Conservation (phyloP, 108 stramenopile genomes). For the Fragilaria crotonensis region DNA sequence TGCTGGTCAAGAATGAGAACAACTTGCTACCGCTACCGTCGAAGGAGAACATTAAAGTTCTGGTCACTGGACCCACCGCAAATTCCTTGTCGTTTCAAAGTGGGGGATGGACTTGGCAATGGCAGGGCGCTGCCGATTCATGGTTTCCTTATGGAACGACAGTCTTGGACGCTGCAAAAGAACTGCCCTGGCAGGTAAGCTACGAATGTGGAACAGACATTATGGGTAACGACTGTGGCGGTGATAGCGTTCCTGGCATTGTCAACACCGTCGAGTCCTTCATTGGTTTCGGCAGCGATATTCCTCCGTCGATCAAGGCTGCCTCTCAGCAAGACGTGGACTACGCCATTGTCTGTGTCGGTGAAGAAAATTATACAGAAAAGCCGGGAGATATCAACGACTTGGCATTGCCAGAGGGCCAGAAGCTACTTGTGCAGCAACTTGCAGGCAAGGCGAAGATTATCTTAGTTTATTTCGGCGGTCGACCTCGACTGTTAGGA, state of each 20-base stretch:
- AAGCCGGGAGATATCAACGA: constrained; percentile 77
- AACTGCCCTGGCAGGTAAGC: constrained; percentile 19
- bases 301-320: constrained; percentile 15
- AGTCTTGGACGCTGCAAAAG: constrained; percentile 23
- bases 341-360: constrained; percentile 66
- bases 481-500: constrained; percentile 41
- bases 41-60: constrained; percentile 22
- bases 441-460: constrained; percentile 29
- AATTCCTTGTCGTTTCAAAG: constrained; percentile 42
- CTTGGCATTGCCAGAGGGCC: constrained; percentile 50
- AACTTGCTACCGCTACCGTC: constrained; percentile 23
- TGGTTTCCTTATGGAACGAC: constrained; percentile 39
- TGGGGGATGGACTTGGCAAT: constrained; percentile 79
- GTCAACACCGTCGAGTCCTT: constrained; percentile 7
- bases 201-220: constrained; percentile 42
- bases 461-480: constrained; percentile 56
- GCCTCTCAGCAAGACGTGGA: constrained; percentile 35
- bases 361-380: constrained; percentile 77
- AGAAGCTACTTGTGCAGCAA: constrained; percentile 40
- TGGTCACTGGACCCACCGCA: constrained; percentile 73
- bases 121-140: constrained; percentile 63
- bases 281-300: constrained; percentile 8
- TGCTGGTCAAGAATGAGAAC: constrained; percentile 56
- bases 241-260: not conserved
- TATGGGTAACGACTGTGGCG: constrained; percentile 29